Conservation (phyloP, 352 stramenopile genomes). For the Globisporangium ultimum region DNA sequence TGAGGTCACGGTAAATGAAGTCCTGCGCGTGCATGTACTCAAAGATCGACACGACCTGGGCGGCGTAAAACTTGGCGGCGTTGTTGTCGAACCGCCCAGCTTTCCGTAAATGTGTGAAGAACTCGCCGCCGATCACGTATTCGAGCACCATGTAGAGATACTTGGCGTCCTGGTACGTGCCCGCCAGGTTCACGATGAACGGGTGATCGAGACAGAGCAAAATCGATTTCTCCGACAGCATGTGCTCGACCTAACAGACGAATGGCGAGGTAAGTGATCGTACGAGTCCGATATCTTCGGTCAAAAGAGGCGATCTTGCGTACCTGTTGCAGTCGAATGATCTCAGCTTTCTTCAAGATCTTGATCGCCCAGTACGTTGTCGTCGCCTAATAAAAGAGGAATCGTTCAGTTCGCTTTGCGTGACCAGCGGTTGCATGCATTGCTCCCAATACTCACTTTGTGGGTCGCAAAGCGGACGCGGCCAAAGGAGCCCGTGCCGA, state of each 20-base stretch:
- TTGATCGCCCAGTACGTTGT: constrained; percentile 96
- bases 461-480: constrained; percentile 96
- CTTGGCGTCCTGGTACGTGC: constrained; percentile 93
- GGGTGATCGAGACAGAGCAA: constrained; percentile 91
- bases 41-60: constrained; percentile 95
- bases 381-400: constrained; percentile 44
- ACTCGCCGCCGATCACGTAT: constrained; percentile 96
- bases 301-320: not conserved
- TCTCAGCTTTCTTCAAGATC: constrained; percentile 96
- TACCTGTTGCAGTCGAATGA: constrained; percentile 94
- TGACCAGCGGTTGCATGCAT: not conserved
- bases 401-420: not conserved
- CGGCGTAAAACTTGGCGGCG: constrained; percentile 91
- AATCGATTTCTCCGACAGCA: constrained; percentile 96
- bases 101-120: constrained; percentile 96
- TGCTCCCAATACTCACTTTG: constrained; percentile 48
- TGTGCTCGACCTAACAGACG: constrained; percentile 90
- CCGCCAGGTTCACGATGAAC: constrained; percentile 96
- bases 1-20: constrained; percentile 98
- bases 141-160: constrained; percentile 98
- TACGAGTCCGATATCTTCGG: too few species aligned
- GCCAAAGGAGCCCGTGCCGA: constrained; percentile 96
- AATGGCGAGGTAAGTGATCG: too few species aligned
- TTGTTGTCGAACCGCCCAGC: constrained; percentile 92
- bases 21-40: constrained; percentile 96